A percentile compares a stretch with the other conserved stretches of the same genome.
phyloP scores from a whole-genome alignment of 306 rosid genomes.

The Lathyrus oleraceus region DNA sequence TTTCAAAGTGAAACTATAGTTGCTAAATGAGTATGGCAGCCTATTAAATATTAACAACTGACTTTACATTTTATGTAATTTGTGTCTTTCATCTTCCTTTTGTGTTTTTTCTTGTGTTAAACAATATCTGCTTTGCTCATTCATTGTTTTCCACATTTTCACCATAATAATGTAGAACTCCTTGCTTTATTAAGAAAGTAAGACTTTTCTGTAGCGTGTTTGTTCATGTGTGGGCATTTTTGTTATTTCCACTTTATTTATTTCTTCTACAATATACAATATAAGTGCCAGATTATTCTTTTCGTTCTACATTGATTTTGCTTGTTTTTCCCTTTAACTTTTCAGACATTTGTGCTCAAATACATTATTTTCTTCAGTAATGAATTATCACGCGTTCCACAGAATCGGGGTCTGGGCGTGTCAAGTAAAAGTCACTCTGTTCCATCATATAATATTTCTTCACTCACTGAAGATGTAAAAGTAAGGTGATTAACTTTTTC shows the following conservation, averaged over 20 bases:
- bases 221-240: conserved; percentile 23
- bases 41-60: conserved; percentile 3
- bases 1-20: conserved; percentile 23
- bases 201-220: background rate
- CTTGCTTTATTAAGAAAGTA: conserved; percentile 24
- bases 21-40: conserved; percentile 11
- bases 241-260: conserved; percentile 11
- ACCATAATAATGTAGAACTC: conserved; percentile 22
- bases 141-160: conserved; percentile 1
- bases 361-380: too few species aligned
- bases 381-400: conserved; percentile 53
- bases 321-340: too few species aligned
- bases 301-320: too few species aligned
- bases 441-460: conserved; percentile 64
- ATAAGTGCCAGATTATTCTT: too few species aligned
- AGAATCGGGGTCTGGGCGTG: conserved; percentile 49
- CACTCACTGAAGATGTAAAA: conserved; percentile 72
- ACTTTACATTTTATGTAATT: background rate
- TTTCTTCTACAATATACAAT: conserved; percentile 9
- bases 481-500: conserved; percentile 80
- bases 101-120: conserved; percentile 14
- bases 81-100: conserved; percentile 29
- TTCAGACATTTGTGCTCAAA: too few species aligned
- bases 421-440: conserved; percentile 51
- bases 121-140: conserved; percentile 12